Evolutionary conservation across 139 green algal genomes (phyloP), one percentile per base, ranked within the genome.

Genomic region (Deuterostichococcus epilithicus): DNA sequence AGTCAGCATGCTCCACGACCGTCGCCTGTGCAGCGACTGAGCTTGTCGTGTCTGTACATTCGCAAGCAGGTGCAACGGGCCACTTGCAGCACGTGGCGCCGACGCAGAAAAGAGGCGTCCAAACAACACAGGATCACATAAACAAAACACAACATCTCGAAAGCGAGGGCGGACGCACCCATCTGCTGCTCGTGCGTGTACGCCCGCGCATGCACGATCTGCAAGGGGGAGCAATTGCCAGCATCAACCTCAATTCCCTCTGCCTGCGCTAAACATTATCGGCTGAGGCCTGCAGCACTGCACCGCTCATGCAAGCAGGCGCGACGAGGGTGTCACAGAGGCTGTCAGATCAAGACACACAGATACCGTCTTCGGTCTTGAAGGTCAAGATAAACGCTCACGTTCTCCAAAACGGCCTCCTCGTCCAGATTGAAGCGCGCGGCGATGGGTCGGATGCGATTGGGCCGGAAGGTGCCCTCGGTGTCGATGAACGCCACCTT

Each of bases 391-490:
- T 38, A 28, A 5, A 42, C 34, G 74, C 81, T 82, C 58, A 92
- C 85, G 74, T 98, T 98, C 67, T 93, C 81, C 18, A 91, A 82
- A 5, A 95, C 91, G 13, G 84, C 87, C 2, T 95, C 88, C 4
- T 79, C 70, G 37, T 97, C 91, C 71, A 98, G 80, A 23, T 82
- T 78, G 80, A 91, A 98, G 30, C 94, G 79, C 67, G 91, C 82
- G 5, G 95, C 94, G 78, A 99, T 97, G 37, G 87, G 37, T 5
- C 74, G 79, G 26, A 98, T 83, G 45, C 92, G 80, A 79, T 97
- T 88, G 1, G 93, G 90, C 2, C 94, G 77, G 85, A 98, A 98
- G 18, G 92, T 93, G 35, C 92, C 92, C 81, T 99, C 95, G n/a
- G 94, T 97, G 87, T 98, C 94, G 70, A 97, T 91, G 76, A 86